These are phyloP conservation scores for Vitis hybrid DNA, from an alignment of 177 flowering plant species.

Conservation along the genomic window DNA sequence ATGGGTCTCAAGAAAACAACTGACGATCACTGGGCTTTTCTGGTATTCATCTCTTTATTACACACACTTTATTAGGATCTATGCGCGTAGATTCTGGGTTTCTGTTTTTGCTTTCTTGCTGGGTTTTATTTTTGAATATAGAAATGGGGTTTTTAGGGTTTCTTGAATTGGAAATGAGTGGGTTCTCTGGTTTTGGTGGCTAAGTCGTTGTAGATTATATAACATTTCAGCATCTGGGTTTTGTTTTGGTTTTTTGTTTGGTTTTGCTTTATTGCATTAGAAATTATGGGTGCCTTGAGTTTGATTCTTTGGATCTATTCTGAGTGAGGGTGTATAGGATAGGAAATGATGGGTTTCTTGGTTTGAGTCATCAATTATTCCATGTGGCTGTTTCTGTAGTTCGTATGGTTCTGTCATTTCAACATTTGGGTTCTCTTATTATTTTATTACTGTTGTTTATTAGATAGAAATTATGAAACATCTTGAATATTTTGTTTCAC, in stretches of 20 bases:
- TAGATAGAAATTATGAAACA: neutral
- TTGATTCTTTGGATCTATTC: neutral
- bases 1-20: conserved; percentile 24
- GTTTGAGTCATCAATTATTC: no score
- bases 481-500: no score
- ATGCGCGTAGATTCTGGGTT: neutral
- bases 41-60: conserved; percentile 27
- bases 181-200: neutral
- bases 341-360: no score
- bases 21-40: conserved; percentile 43
- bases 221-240: neutral
- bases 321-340: no score
- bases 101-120: neutral
- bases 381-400: neutral
- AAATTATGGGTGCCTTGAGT: neutral
- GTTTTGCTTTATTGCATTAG: neutral
- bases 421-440: neutral
- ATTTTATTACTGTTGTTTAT: neutral
- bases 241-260: neutral
- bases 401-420: neutral
- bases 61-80: neutral
- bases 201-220: neutral
- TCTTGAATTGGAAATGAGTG: neutral
- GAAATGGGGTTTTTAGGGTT: neutral
- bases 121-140: neutral